Evolutionary conservation across 179 eudicot genomes (phyloP).

Genomic region (Spergularia azorica): DNA sequence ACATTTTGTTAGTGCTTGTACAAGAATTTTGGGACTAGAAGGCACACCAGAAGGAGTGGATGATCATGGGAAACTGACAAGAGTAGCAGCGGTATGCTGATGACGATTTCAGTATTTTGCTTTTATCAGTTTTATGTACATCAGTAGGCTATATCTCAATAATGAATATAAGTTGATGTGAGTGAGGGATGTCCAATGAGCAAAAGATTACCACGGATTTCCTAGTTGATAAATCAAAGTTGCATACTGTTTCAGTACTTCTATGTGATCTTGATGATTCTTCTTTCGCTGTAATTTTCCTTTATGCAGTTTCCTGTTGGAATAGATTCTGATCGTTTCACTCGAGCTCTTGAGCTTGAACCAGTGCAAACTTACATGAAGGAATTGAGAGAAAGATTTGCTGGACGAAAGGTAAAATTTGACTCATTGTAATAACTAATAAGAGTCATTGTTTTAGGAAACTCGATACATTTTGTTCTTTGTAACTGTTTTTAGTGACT

Average conservation of each 20-base stretch:
- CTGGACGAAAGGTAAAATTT: constrained; percentile 59
- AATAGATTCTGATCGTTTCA: constrained; percentile 73
- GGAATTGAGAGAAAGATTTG: constrained; percentile 56
- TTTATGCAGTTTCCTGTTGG: constrained; percentile 75
- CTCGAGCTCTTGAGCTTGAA: constrained; percentile 66
- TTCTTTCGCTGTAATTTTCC: constrained; percentile 8
- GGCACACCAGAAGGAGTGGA: constrained; percentile 89
- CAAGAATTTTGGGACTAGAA: constrained; percentile 79
- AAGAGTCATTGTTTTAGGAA: background rate
- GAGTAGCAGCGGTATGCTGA: constrained; percentile 67
- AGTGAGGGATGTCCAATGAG: too few species aligned
- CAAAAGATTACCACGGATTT: background rate
- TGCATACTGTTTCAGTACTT: background rate
- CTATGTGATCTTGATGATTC: constrained; percentile 2
- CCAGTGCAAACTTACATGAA: constrained; percentile 55
- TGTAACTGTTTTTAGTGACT: too few species aligned
- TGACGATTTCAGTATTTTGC: constrained; percentile 4
- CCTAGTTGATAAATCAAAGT: background rate
- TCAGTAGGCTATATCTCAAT: background rate
- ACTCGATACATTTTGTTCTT: too few species aligned
- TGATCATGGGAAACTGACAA: constrained; percentile 72
- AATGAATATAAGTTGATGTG: too few species aligned
- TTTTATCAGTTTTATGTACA: background rate
- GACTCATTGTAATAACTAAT: too few species aligned
- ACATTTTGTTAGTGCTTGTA: constrained; percentile 81